A percentile compares a stretch with the other conserved stretches of the same genome.
Conservation (phyloP, 106 monocot species). For the Posidonia australis region DNA sequence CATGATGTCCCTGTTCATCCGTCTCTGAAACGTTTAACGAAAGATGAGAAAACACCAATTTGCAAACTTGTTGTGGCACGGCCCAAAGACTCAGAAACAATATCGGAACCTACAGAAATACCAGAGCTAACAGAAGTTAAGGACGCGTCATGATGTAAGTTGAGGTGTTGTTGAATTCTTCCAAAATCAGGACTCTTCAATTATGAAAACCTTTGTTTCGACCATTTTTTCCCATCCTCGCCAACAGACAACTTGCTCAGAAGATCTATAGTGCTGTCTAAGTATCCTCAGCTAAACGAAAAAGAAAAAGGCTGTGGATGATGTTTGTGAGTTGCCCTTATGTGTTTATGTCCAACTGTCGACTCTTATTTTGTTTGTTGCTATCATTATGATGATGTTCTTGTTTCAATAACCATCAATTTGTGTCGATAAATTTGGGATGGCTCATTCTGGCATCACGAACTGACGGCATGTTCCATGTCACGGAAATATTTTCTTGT, state of each 20-base stretch:
- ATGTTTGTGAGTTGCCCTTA: no score
- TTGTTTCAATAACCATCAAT: no score
- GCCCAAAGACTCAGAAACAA: not conserved
- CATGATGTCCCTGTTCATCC: conserved; percentile 47
- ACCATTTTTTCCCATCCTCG: not conserved
- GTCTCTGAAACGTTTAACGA: conserved; percentile 56
- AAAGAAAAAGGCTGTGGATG: no score
- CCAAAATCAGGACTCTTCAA: not conserved
- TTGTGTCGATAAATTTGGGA: no score
- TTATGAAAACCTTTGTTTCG: not conserved
- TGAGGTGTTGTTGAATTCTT: not conserved
- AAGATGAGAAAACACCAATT: conserved; percentile 24
- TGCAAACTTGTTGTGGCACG: conserved; percentile 3
- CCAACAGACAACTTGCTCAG: not conserved
- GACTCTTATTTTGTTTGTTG: no score
- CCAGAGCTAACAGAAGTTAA: not conserved
- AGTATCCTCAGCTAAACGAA: not conserved
- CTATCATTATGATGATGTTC: no score
- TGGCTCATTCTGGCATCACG: no score
- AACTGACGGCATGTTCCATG: no score
- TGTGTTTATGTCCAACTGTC: no score
- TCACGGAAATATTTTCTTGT: no score
- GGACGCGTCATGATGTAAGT: not conserved
- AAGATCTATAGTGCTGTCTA: not conserved
- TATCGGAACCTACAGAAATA: not conserved